Evolutionary conservation across 176 grass and related monocot species (phyloP).

Genomic region (Aechmea fasciata): DNA sequence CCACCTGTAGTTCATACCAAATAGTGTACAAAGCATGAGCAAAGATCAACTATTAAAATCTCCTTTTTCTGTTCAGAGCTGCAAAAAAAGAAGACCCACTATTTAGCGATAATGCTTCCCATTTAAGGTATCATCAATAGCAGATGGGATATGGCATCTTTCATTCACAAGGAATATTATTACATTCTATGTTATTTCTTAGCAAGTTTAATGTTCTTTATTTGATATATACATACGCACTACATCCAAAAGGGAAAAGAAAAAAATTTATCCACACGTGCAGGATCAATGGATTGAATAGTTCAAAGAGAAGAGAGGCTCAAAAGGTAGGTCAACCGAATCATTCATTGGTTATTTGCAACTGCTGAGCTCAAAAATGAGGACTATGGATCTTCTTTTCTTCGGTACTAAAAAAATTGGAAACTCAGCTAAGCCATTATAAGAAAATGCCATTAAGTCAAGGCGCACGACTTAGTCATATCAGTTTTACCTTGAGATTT

Average conservation of each 20-base stretch:
- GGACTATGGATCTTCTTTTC: not conserved
- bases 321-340: not conserved
- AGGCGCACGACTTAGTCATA: not conserved
- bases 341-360: not conserved
- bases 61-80: too few species aligned
- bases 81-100: too few species aligned
- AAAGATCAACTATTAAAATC: not conserved
- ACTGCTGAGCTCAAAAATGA: not conserved
- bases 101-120: too few species aligned
- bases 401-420: too few species aligned
- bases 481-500: conserved; percentile 54
- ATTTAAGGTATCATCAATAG: not conserved
- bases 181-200: too few species aligned
- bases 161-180: not conserved
- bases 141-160: not conserved
- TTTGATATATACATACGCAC: too few species aligned
- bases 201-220: too few species aligned
- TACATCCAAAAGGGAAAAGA: too few species aligned
- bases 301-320: not conserved
- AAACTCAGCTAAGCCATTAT: too few species aligned
- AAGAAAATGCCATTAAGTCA: not conserved
- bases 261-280: too few species aligned
- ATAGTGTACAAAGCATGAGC: not conserved
- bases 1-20: conserved; percentile 31
- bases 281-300: too few species aligned